phyloP scores from a whole-genome alignment of 1,284 basidiomycete genomes.

The Pyrrhoderma lamaoense region DNA sequence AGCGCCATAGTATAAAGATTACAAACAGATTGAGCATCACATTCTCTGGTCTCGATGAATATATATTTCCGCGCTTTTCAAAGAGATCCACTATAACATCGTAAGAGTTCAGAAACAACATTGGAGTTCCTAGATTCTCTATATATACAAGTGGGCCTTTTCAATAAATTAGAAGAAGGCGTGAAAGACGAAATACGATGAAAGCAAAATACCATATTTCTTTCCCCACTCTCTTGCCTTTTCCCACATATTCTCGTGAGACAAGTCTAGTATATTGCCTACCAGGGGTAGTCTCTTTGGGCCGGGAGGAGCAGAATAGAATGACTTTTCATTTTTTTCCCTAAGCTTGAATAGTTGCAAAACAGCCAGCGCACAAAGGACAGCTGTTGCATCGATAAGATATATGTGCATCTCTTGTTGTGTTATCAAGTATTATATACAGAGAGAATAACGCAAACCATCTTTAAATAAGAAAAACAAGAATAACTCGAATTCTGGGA shows the following conservation, averaged over 20 bases:
- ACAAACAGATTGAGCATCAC: slow-evolving; percentile 5
- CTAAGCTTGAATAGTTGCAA: background rate
- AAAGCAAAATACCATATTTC: background rate
- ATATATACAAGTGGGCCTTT: slow-evolving; percentile 3
- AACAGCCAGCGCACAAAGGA: background rate
- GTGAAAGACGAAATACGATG: background rate
- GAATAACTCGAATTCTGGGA: too few species aligned
- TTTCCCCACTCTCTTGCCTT: background rate
- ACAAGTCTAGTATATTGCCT: background rate
- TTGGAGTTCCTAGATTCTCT: background rate
- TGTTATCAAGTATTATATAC: too few species aligned
- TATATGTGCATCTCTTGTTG: background rate
- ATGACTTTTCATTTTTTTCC: background rate
- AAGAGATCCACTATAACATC: slow-evolving; percentile 2
- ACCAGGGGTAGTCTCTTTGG: background rate
- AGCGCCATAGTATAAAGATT: background rate
- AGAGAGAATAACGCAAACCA: too few species aligned
- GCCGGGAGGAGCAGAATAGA: background rate
- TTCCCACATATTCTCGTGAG: background rate
- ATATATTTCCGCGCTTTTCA: background rate
- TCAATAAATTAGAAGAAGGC: background rate
- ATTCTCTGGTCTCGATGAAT: background rate
- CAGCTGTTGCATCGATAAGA: background rate
- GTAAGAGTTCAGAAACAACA: slow-evolving; percentile 2
- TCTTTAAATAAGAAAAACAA: too few species aligned